phyloP scores from a whole-genome alignment of 192 early-diverging fungal genomes.

The Phlyctochytrium arcticum region DNA sequence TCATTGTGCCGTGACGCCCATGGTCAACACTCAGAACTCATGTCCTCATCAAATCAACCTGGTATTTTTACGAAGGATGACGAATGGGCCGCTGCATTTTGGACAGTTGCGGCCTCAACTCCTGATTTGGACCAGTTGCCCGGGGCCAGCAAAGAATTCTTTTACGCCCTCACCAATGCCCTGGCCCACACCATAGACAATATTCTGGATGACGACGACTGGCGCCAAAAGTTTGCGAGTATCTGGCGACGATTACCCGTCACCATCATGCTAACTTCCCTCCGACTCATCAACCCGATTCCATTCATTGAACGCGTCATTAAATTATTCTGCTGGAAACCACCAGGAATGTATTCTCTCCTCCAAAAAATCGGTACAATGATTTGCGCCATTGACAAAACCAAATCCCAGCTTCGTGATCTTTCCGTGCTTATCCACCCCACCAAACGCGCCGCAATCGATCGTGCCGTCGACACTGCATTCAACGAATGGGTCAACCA shows the following conservation, averaged over 20 bases:
- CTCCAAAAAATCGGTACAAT: slow-evolving; percentile 29
- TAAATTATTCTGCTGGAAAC: slow-evolving; percentile 38
- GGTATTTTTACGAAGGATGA: too few species aligned
- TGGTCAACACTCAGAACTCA: neutral
- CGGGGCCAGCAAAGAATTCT: slow-evolving; percentile 6
- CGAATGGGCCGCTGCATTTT: neutral
- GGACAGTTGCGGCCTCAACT: slow-evolving; percentile 1
- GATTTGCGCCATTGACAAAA: slow-evolving; percentile 20
- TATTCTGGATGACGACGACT: slow-evolving; percentile 27
- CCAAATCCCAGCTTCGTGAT: neutral
- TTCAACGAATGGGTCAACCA: slow-evolving; percentile 1
- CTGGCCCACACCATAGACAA: slow-evolving; percentile 27
- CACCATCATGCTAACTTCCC: slow-evolving; percentile 23
- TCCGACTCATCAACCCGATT: slow-evolving; percentile 34
- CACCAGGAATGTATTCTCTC: slow-evolving; percentile 32
- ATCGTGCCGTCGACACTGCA: neutral
- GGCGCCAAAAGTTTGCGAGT: slow-evolving; percentile 26
- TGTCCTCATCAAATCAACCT: too few species aligned
- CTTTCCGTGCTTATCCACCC: neutral
- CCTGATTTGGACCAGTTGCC: slow-evolving; percentile 20
- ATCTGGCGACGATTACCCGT: slow-evolving; percentile 32
- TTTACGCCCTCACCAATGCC: slow-evolving; percentile 14
- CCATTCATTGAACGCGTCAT: slow-evolving; percentile 37
- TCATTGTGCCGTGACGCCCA: neutral
- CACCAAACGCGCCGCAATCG: neutral